Percentiles rank a stretch among this genome's conserved stretches.
Evolutionary conservation across 2,329 filamentous ascomycete genomes (phyloP).

Genomic region (Colletotrichum zoysiae): DNA sequence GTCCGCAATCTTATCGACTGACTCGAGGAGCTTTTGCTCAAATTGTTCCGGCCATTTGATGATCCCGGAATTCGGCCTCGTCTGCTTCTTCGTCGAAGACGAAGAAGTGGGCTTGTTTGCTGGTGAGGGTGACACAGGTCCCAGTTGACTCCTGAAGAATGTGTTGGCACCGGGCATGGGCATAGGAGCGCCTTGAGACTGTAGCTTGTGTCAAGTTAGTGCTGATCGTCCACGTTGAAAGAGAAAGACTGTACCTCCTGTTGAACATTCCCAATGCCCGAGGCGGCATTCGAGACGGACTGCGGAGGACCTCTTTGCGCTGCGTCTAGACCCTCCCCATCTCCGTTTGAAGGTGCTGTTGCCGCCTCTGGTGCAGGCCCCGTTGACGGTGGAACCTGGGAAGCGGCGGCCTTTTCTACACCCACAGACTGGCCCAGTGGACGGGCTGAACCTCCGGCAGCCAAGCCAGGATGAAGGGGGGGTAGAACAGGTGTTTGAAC

Average conservation of each 20-base stretch:
- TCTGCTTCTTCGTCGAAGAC: slow-evolving; percentile 5
- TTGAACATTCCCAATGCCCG: not conserved
- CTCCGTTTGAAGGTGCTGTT: not conserved
- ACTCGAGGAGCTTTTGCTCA: slow-evolving; percentile 38
- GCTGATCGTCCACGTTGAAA: not conserved
- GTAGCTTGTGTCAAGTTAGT: slow-evolving; percentile 11
- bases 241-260: slow-evolving; percentile 18
- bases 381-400: not conserved
- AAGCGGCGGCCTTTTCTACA: not conserved
- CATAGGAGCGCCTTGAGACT: slow-evolving; percentile 44
- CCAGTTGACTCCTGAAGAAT: slow-evolving; percentile 49
- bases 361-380: not conserved
- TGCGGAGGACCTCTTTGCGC: not conserved
- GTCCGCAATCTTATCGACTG: slow-evolving; percentile 24
- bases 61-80: slow-evolving; percentile 10
- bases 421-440: not conserved
- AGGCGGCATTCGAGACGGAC: not conserved
- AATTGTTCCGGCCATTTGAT: slow-evolving; percentile 45
- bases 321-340: too few relatives aligned
- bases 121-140: slow-evolving; percentile 6
- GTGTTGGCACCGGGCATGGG: slow-evolving; percentile 54
- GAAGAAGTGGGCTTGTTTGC: not conserved
- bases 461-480: not conserved
- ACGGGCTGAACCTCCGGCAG: not conserved
- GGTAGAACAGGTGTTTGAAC: slow-evolving; percentile 10